These are phyloP conservation scores for Sporobolomyces pararoseus DNA, from an alignment of 768 basidiomycete genomes.

Conservation along the genomic window DNA sequence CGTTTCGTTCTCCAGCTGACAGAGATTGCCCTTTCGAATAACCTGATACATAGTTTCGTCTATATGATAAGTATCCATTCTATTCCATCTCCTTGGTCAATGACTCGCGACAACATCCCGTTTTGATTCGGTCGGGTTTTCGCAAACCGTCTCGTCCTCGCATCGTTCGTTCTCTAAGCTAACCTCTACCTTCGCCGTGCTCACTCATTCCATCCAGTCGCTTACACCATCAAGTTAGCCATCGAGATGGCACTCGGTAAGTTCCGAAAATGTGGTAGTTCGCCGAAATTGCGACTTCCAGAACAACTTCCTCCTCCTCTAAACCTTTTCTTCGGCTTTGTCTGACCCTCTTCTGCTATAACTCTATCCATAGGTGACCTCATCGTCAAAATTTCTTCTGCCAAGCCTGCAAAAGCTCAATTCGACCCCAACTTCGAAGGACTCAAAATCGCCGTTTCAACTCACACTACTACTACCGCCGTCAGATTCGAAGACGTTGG, in stretches of 20 bases:
- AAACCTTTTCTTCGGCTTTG: too few relatives aligned
- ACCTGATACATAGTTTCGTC: too few relatives aligned
- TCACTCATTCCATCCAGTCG: constrained; percentile 6
- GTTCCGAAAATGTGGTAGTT: too few relatives aligned
- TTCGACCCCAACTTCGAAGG: background rate
- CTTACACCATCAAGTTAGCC: constrained; percentile 12
- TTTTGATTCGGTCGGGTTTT: too few relatives aligned
- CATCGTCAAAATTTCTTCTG: constrained; percentile 25
- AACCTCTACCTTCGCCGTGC: too few relatives aligned
- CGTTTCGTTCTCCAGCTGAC: too few relatives aligned
- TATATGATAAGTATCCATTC: background rate
- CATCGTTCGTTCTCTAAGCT: too few relatives aligned
- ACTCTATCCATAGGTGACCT: background rate
- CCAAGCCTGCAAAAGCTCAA: constrained; percentile 5
- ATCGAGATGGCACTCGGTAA: constrained; percentile 28
- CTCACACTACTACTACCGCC: constrained; percentile 16
- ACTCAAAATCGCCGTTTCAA: constrained; percentile 31
- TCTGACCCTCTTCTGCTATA: background rate
- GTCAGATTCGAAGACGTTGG: constrained; percentile 6
- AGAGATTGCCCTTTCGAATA: too few relatives aligned
- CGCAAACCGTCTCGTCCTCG: too few relatives aligned
- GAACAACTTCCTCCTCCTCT: too few relatives aligned
- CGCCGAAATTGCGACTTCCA: too few relatives aligned
- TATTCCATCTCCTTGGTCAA: background rate
- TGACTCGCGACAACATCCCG: too few relatives aligned